Conservation (phyloP, 2,329 filamentous ascomycete genomes). For the Ascochyta pisi region DNA sequence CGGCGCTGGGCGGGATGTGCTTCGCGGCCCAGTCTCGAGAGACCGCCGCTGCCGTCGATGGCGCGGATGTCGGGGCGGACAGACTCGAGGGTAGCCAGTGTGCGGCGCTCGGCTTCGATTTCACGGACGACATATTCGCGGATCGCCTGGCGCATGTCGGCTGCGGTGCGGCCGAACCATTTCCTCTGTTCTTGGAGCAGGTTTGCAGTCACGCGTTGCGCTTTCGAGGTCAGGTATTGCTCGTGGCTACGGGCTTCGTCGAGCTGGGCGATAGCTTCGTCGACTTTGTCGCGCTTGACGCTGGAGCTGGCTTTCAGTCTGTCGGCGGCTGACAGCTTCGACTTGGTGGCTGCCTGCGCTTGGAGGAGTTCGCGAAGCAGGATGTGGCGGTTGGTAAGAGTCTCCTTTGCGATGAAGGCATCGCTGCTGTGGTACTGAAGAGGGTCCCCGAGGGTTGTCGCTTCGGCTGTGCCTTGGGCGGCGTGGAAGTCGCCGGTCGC, state of each 20-base stretch:
- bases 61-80: constrained; percentile 91
- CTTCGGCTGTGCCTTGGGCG: constrained; percentile 94
- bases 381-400: constrained; percentile 95
- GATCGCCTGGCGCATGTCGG: constrained; percentile 82
- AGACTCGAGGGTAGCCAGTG: constrained; percentile 89
- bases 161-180: constrained; percentile 87
- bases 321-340: constrained; percentile 84
- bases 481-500: constrained; percentile 94
- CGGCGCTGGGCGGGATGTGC: constrained; percentile 78
- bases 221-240: constrained; percentile 81
- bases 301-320: constrained; percentile 85
- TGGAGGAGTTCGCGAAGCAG: constrained; percentile 91
- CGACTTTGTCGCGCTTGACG: constrained; percentile 92
- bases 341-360: constrained; percentile 83
- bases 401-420: constrained; percentile 97
- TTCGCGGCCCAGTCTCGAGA: constrained; percentile 89
- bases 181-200: constrained; percentile 85
- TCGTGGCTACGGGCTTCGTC: constrained; percentile 88
- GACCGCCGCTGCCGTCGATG: constrained; percentile 88
- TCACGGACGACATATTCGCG: constrained; percentile 93
- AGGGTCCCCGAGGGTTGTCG: constrained; percentile 90
- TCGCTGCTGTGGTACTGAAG: constrained; percentile 95
- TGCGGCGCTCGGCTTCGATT: constrained; percentile 93
- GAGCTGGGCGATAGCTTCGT: constrained; percentile 90
- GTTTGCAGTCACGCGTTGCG: constrained; percentile 86